phyloP scores from a whole-genome alignment of 179 eudicot genomes.

The Nepenthes alata region DNA sequence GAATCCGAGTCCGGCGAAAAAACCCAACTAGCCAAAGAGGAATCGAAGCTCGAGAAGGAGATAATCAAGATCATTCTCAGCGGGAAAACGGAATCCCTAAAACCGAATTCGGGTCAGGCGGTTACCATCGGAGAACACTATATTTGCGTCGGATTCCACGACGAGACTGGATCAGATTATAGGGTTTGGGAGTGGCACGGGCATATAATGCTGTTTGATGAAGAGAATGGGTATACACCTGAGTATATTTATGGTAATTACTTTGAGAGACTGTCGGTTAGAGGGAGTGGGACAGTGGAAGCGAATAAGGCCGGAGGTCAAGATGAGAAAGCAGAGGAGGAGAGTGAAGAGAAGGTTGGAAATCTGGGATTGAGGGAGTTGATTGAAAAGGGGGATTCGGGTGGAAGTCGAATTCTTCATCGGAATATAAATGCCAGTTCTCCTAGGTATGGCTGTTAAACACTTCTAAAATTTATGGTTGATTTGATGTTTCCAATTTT shows the following conservation, averaged over 20 bases:
- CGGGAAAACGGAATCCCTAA: constrained; percentile 50
- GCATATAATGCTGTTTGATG: constrained; percentile 88
- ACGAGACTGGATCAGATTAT: constrained; percentile 58
- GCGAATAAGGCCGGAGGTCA: constrained; percentile 3
- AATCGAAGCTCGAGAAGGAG: constrained; percentile 65
- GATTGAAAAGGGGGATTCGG: constrained; percentile 38
- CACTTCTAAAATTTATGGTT: neutral
- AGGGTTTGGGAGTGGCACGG: constrained; percentile 99
- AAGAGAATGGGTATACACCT: constrained; percentile 65
- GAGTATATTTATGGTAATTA: constrained; percentile 97
- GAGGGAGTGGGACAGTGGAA: neutral
- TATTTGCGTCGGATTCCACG: constrained; percentile 81
- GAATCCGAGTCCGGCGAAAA: constrained; percentile 12
- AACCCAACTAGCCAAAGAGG: constrained; percentile 58
- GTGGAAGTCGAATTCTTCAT: constrained; percentile 49
- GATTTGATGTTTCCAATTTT: too few relatives aligned
- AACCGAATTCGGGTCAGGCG: constrained; percentile 94
- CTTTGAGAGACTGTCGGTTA: constrained; percentile 47
- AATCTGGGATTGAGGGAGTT: constrained; percentile 71
- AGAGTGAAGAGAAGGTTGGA: constrained; percentile 27
- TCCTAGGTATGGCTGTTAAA: constrained; percentile 24
- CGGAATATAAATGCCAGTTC: constrained; percentile 53
- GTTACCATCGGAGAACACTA: constrained; percentile 68
- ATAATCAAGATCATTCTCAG: constrained; percentile 43
- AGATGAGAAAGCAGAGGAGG: constrained; percentile 15